Evolutionary conservation across 306 rosid genomes (phyloP).

Genomic region (Inga leiocalycina): DNA sequence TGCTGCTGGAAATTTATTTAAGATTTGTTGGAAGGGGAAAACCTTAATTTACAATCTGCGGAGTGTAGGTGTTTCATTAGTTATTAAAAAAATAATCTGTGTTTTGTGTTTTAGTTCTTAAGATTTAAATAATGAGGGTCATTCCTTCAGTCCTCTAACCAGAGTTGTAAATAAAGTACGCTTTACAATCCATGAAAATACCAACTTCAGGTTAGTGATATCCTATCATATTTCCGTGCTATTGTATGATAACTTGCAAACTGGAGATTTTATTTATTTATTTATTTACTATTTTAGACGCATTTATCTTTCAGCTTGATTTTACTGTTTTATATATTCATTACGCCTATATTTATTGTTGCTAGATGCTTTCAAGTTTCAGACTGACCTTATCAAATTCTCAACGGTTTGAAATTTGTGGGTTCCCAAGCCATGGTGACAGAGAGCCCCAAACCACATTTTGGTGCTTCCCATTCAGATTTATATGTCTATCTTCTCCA

Average conservation of each 20-base stretch:
- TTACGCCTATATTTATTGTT: background rate
- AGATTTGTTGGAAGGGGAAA: background rate
- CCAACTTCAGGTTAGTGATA: background rate
- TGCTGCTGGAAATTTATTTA: too few relatives aligned
- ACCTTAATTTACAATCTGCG: background rate
- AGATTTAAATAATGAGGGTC: background rate
- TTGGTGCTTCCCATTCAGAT: conserved; percentile 39
- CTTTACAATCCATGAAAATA: background rate
- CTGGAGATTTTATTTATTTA: background rate
- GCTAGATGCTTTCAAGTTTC: background rate
- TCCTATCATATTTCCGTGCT: background rate
- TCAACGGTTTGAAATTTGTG: conserved; percentile 7
- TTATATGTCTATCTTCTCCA: conserved; percentile 59
- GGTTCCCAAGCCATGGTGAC: conserved; percentile 24
- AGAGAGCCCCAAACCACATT: conserved; percentile 39
- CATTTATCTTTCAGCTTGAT: conserved; percentile 10
- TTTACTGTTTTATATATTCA: background rate
- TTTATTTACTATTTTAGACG: conserved; percentile 8
- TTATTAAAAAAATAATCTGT: background rate
- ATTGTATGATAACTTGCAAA: conserved; percentile 3
- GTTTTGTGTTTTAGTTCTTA: background rate
- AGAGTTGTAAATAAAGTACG: background rate
- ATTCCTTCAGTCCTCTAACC: background rate
- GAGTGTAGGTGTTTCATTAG: background rate
- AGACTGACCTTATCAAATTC: background rate